Evolutionary conservation across 2,329 filamentous ascomycete species (phyloP).

Genomic region (Arthrobotrys musiformis): DNA sequence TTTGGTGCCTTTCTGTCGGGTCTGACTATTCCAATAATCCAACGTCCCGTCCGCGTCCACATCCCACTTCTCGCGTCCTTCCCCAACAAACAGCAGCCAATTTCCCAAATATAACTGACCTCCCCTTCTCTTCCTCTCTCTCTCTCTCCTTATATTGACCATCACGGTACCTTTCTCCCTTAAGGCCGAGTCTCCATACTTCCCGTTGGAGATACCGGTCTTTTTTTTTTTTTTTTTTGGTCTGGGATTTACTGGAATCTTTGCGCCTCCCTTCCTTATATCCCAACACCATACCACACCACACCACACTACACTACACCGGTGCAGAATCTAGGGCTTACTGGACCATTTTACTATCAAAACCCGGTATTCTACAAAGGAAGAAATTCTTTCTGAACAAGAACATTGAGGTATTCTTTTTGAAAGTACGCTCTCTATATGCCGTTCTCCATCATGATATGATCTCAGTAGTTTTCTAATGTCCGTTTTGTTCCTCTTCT

Average conservation of each 20-base stretch:
- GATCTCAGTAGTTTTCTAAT: background rate
- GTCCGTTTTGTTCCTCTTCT: background rate
- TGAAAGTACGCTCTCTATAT: background rate
- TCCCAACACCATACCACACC: background rate
- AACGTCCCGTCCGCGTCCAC: constrained; percentile 32
- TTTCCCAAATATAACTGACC: background rate
- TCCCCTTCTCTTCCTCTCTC: background rate
- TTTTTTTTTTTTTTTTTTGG: background rate
- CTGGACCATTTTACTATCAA: background rate
- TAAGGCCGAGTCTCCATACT: background rate
- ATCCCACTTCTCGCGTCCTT: constrained; percentile 53
- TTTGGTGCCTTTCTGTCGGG: background rate
- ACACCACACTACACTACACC: background rate
- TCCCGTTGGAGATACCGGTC: background rate
- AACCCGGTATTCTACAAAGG: background rate
- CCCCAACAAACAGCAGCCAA: background rate
- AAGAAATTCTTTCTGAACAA: background rate
- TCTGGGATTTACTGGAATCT: background rate
- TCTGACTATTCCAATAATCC: background rate
- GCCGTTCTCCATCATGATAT: background rate
- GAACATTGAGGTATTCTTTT: background rate
- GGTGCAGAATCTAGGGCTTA: background rate
- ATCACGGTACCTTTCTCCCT: background rate
- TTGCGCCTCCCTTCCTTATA: background rate
- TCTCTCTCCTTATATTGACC: background rate